Percentiles rank a stretch among this genome's conserved stretches.
These are phyloP conservation scores for Monilinia fructicola DNA, from an alignment of 2,329 filamentous ascomycete species.

Conservation along the genomic window DNA sequence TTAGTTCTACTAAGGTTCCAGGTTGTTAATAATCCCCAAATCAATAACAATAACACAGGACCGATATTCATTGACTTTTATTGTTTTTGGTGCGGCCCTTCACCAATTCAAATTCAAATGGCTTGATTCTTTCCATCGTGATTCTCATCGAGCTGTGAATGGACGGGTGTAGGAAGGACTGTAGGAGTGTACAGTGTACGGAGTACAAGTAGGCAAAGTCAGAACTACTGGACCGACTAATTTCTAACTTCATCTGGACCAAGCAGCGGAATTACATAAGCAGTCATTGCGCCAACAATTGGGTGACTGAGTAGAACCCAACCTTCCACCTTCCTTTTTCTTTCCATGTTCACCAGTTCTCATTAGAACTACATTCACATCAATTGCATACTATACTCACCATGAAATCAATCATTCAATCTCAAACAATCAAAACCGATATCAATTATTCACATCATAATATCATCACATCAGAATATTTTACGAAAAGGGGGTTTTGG, in stretches of 20 bases:
- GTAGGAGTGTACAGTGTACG: not conserved
- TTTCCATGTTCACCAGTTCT: not conserved
- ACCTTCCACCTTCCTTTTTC: not conserved
- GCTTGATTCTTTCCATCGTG: rapidly evolving
- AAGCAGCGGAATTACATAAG: conserved; percentile 3
- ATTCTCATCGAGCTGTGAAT: not conserved
- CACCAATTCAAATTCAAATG: not conserved
- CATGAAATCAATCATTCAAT: not conserved
- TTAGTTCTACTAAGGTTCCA: no score
- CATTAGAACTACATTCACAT: not conserved
- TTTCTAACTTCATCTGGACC: not conserved
- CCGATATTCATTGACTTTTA: not conserved
- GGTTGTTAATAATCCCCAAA: not conserved
- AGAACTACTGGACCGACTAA: no score
- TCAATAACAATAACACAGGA: not conserved
- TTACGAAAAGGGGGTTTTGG: not conserved
- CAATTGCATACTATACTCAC: not conserved
- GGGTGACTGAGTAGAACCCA: no score
- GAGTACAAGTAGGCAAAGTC: no score
- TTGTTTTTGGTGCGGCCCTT: not conserved
- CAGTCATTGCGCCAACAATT: not conserved
- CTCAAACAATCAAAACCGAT: not conserved
- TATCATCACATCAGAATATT: not conserved
- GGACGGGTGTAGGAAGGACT: no score
- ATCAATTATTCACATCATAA: not conserved